Base-by-base conservation (phyloP, 495 filamentous ascomycete genomes). In the Bombardia bombarda region DNA sequence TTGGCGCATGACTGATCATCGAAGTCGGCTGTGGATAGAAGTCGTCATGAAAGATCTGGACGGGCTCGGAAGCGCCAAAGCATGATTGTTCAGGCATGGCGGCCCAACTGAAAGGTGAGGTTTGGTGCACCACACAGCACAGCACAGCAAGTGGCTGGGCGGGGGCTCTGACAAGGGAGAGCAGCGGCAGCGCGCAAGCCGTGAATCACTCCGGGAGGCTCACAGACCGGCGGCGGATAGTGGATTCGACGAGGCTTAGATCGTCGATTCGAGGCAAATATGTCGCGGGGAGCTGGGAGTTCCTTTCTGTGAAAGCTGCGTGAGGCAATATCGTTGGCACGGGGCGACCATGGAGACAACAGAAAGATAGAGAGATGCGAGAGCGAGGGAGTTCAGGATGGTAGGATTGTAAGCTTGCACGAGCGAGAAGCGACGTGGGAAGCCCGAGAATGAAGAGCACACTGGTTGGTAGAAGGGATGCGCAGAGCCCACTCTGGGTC, bases 1-100 rank as follows among this genome's bases (percentile, higher is more conserved):
- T 69, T 52, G 75, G 70, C 50, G 72, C 69, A 56, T 70, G 63
- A 47, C 68, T 73, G 38, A 70, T 67, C 40, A 68, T 64, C 10
- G 61, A 55, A 8, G 61, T 40, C 47, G 55, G 49, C 37, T 74
- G 67, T 46, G 68, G 68, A 46, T 67, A 68, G 53, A 70, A 65
- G 39, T 76, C 66, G 57, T 84, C 82, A 49, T 80, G 68, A 60
- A 73, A 84, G 56, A 81, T 78, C 44, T 82, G 73, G 52, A 83
- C 64, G 49, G 74, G 43, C 53, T 76, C 69, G 51, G 73, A 69
- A 40, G 63, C 62, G 55, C 52, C 51, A 40, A 64, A 66, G 73
- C 77, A 82, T 73, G 86, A 78, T 68, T 80, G 57, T 56, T 63
- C 66, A 60, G 65, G 66, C 70, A 73, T 73, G 32, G 32, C 32